Evolutionary conservation across 352 stramenopile species (phyloP), one percentile per base, ranked within the genome.

Genomic region (Blastocystis sp.): DNA sequence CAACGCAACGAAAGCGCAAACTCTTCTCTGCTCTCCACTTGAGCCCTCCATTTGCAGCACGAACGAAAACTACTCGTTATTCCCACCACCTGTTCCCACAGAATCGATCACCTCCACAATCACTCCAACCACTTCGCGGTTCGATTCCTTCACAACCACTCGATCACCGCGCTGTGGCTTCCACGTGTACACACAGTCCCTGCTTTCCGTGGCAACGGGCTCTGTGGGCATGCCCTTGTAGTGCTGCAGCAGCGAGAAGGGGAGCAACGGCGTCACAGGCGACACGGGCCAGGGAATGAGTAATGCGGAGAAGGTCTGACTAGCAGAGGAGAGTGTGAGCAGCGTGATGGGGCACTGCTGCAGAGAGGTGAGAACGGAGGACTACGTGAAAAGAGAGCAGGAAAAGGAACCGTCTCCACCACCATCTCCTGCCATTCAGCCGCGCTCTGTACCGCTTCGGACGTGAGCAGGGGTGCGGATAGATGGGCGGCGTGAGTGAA

Each of bases 361-460:
- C 10, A 84, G 34, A 84, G 59, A 45, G 57, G 74, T 45, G 38
- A 84, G 28, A 14, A 84, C 2, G 3, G 17, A 57, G 68, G 19
- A 69, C 74, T 66, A 66, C 3, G 6, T 68, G 45, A 14, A 57
- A 69, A 10, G 24, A 57, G 2, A 17, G 4, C 42, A 63, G 1
- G 28, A 14, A 19, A 54, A 1, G n/a, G 3, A 57, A 84, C 74
- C 42, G 52, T 84, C 14, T 52, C 54, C 7, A 84, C 61, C 11
- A 19, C 34, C 1, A 69, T 42, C n/a, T 84, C 74, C 21, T 43
- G n/a, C 74, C 74, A 84, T n/a, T 84, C 74, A 6, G n/a, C 4
- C 28, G 54, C 38, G 57, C 9, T 28, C 21, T 43, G 24, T 2
- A 38, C 6, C 14, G 6, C 14, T 7, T 57, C 48, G 48, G 48